phyloP scores from a whole-genome alignment of 2,329 filamentous ascomycete genomes.

The Raffaelea ambrosiae region DNA sequence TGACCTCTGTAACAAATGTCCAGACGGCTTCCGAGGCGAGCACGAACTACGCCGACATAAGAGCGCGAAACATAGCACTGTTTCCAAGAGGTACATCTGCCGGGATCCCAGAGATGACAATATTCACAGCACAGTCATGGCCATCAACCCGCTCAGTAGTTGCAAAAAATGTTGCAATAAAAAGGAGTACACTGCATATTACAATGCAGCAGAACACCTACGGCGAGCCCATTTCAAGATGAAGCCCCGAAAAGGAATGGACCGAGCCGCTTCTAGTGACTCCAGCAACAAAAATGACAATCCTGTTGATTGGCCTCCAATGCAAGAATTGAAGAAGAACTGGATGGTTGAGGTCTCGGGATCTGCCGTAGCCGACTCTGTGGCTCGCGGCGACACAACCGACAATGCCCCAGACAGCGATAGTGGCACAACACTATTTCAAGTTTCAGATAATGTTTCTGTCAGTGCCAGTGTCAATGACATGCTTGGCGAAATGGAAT shows the following conservation, averaged over 20 bases:
- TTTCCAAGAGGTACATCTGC: conserved; percentile 50
- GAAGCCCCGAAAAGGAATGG: conserved; percentile 30
- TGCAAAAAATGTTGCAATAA: conserved; percentile 74
- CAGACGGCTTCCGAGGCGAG: conserved; percentile 74
- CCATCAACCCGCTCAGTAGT: conserved; percentile 58
- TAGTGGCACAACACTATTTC: no score
- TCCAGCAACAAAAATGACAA: no score
- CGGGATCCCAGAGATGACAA: conserved; percentile 39
- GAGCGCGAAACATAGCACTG: conserved; percentile 52
- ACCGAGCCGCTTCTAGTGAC: conserved; percentile 8
- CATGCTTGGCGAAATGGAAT: no score
- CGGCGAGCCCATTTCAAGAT: conserved; percentile 80
- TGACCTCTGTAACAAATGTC: conserved; percentile 59
- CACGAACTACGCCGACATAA: conserved; percentile 69
- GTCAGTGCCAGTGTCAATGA: neutral
- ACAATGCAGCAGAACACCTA: conserved; percentile 89
- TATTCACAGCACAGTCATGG: conserved; percentile 34
- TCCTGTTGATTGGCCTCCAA: conserved; percentile 46
- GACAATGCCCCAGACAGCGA: no score
- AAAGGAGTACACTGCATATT: conserved; percentile 85
- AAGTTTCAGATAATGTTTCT: no score
- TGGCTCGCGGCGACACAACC: no score
- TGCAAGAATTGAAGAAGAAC: conserved; percentile 46
- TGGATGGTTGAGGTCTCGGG: conserved; percentile 51
- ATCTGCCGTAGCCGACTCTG: conserved; percentile 27